Base-by-base conservation (phyloP, 768 basidiomycete genomes). In the Gyrodon lividus region DNA sequence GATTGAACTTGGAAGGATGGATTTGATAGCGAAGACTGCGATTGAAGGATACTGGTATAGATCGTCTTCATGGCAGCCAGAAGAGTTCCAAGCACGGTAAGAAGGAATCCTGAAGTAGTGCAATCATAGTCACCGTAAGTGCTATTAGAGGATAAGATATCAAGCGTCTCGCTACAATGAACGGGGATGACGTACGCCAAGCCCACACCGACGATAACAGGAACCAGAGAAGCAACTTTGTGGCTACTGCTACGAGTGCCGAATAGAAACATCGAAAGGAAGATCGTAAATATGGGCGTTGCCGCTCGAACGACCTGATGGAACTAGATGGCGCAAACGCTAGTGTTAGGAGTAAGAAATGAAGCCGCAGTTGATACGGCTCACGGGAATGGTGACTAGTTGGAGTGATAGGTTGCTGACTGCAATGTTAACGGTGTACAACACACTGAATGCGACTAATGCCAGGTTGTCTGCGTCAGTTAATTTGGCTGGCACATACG, bases 91-190 rank as follows among this genome's bases (percentile, higher is more conserved):
- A 94, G 70, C 13, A 99, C 77, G 0, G 97, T 98, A 19, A 99
- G 77, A 63, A 90, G 59, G 51, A 98, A 81, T 5, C 97, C 97
- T 68, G 82, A 82, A 2, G 75, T 68, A 1, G 93, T 97, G 70
- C 88, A 97, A 61, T 92, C 88, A 71, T 97, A 98, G 64, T 98
- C 95, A 48, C 95, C 97, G 51, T 92, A 96, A 6, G 94, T 97
- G 12, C 92, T 94, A 60, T 28, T 8, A 13, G 6, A 13, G n/a
- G n/a, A 26, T 10, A 33, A 12, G 9, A 46, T n/a, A n/a, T 28
- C 5, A 39, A 38, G 14, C 24, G 3, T 16, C 23, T 31, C 19
- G 28, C 42, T 7, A 43, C 23, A 2, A 46, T 14, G 12, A 16
- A 9, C 16, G 10, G 4, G 7, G 7, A 28, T 9, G 39, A 58